Base-by-base conservation (phyloP, 1,284 basidiomycete species). In the Puccinia sorghi region DNA sequence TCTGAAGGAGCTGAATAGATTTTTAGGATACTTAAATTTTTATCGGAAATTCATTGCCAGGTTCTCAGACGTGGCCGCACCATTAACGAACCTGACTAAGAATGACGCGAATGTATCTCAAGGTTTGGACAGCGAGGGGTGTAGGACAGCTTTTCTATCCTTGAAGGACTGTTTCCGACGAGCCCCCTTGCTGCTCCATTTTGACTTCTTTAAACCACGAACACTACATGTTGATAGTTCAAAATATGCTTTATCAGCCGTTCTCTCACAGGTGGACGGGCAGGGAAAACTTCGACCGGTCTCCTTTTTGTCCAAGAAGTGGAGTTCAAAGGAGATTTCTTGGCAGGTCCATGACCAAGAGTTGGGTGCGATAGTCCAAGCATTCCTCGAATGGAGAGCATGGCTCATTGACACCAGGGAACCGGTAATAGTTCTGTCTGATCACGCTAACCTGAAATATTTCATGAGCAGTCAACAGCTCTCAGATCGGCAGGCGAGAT, bases 191-290 rank as follows among this genome's bases (percentile, higher is more conserved):
- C 20, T 64, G 7, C 25, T 12, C 7, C 61, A 64, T 32, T 64
- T 64, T 64, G 32, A 64, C 32, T 64, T 64, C 32, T 25, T 25
- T 13, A 64, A 64, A 64, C 61, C 61, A 6, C 32, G 61, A 0
- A 86, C 85, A 80, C 67, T n/a, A 57, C 43, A 46, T 46, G 43
- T 46, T 46, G 43, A 46, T 13, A 46, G 43, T 46, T 46, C 43
- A 7, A 46, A 75, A 56, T 80, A 69, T 59, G 67, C 80, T 12
- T 4, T 80, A 9, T 78, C 52, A 17, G 80, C 52, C 4, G 75
- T 81, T 37, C 22, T 80, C 11, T 41, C 41, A 17, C 80, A 80
- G 50, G 39, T 48, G 6, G 73, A 77, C 43, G 22, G 11, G 22
- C 41, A 80, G 32, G 73, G 80, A 15, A 3, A 71, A 6, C 27